Conservation (phyloP, 2,329 filamentous ascomycete species). For the Fusarium circinatum region DNA sequence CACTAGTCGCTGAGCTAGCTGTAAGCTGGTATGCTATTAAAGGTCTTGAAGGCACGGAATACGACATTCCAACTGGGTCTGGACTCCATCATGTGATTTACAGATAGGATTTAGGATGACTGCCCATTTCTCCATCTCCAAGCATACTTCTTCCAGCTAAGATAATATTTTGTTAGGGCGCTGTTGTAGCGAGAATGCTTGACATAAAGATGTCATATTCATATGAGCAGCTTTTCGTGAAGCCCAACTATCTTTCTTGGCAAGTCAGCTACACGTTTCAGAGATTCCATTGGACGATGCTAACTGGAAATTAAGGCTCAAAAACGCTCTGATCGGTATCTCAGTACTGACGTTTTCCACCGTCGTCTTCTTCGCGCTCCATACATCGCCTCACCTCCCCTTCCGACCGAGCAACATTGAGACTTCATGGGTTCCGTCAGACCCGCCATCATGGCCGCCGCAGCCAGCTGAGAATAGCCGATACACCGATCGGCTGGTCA, state of each 20-base stretch:
- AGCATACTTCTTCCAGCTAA: neutral
- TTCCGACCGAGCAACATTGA: neutral
- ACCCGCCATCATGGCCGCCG: neutral
- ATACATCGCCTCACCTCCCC: neutral
- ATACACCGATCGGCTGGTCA: neutral
- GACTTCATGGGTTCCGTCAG: neutral
- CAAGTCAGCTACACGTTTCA: neutral
- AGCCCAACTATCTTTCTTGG: neutral
- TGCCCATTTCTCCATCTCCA: neutral
- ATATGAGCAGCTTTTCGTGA: neutral
- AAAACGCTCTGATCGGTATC: neutral
- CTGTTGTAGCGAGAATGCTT: no score
- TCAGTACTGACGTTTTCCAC: neutral
- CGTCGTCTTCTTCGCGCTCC: neutral
- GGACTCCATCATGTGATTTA: neutral
- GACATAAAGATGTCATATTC: neutral
- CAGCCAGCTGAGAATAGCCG: neutral
- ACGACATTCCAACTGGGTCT: neutral
- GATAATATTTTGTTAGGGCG: accelerated
- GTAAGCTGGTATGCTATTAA: neutral
- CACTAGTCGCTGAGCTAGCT: neutral
- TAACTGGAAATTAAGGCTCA: neutral
- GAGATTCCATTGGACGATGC: no score
- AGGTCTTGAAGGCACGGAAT: neutral
- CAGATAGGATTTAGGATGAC: neutral